phyloP scores from a whole-genome alignment of 768 basidiomycete genomes.

The Imleria badia region DNA sequence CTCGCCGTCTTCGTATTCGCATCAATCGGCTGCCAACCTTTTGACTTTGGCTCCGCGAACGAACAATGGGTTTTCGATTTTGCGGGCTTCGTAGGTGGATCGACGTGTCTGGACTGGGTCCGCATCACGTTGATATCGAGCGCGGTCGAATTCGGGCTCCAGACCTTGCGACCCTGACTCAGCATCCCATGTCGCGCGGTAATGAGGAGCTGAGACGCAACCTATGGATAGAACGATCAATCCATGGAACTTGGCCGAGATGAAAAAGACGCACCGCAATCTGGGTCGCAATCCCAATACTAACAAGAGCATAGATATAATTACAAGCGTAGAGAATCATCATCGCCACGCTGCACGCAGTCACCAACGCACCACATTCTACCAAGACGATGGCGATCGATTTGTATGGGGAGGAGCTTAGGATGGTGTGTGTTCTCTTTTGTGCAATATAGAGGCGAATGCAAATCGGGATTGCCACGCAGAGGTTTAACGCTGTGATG shows the following conservation, averaged over 20 bases:
- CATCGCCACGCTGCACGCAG: slow-evolving; percentile 5
- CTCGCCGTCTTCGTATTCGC: not conserved
- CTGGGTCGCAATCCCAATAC: slow-evolving; percentile 15
- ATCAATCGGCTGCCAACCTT: not conserved
- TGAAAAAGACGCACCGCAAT: slow-evolving; percentile 12
- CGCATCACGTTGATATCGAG: not conserved
- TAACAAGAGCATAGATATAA: not conserved
- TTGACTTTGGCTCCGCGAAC: not conserved
- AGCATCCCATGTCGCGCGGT: slow-evolving; percentile 13
- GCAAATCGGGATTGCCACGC: slow-evolving; percentile 15
- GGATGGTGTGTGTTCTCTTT: not conserved
- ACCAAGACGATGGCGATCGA: slow-evolving; percentile 17
- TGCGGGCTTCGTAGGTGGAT: not conserved
- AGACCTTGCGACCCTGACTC: not conserved
- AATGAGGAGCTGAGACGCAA: slow-evolving; percentile 16
- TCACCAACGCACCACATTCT: slow-evolving; percentile 20
- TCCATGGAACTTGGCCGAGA: not conserved
- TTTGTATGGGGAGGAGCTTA: slow-evolving; percentile 7
- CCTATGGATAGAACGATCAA: not conserved
- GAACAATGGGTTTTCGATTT: not conserved
- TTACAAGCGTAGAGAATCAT: slow-evolving; percentile 4
- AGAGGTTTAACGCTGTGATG: slow-evolving; percentile 14
- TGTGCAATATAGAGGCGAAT: slow-evolving; percentile 14
- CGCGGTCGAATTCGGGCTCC: not conserved
- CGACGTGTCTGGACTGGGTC: not conserved